Percentiles rank a stretch among this genome's conserved stretches.
Evolutionary conservation across 805 yeast genomes (phyloP).

Genomic region (Wickerhamomyces hampshirensis): DNA sequence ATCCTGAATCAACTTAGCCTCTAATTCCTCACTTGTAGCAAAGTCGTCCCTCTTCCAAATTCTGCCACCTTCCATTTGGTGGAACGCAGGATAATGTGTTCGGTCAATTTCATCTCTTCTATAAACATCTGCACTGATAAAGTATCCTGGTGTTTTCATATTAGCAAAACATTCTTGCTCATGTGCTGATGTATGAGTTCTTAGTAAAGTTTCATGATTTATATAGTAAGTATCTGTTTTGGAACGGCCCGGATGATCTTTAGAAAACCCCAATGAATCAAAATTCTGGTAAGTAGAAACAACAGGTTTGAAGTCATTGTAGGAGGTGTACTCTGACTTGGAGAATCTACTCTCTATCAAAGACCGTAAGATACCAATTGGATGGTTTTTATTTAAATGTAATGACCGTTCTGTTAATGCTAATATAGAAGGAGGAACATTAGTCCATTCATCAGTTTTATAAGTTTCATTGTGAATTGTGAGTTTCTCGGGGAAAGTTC

Average conservation of each 20-base stretch:
- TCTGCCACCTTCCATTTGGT: slow-evolving; percentile 96
- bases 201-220: slow-evolving; percentile 61
- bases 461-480: slow-evolving; percentile 46
- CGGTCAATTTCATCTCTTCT: slow-evolving; percentile 93
- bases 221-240: slow-evolving; percentile 90
- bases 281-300: slow-evolving; percentile 83
- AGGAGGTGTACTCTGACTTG: slow-evolving; percentile 68
- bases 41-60: slow-evolving; percentile 60
- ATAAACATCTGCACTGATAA: slow-evolving; percentile 94
- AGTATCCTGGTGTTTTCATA: slow-evolving; percentile 74
- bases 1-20: slow-evolving; percentile 48
- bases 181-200: slow-evolving; percentile 98
- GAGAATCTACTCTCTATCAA: slow-evolving; percentile 66
- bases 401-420: slow-evolving; percentile 65
- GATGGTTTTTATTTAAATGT: slow-evolving; percentile 74
- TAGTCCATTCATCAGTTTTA: slow-evolving; percentile 74
- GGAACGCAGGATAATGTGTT: slow-evolving; percentile 96
- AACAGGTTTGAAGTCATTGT: slow-evolving; percentile 75
- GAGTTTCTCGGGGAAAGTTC: slow-evolving; percentile 25
- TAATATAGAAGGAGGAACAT: slow-evolving; percentile 71
- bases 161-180: slow-evolving; percentile 77
- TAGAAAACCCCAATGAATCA: slow-evolving; percentile 87
- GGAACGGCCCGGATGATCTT: slow-evolving; percentile 90
- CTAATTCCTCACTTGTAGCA: slow-evolving; percentile 26
- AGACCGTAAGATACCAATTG: slow-evolving; percentile 78